Percentiles rank a stretch among this genome's conserved stretches.
Evolutionary conservation across 805 yeast species (phyloP).

Genomic region (Saccharomycopsis selenospora): DNA sequence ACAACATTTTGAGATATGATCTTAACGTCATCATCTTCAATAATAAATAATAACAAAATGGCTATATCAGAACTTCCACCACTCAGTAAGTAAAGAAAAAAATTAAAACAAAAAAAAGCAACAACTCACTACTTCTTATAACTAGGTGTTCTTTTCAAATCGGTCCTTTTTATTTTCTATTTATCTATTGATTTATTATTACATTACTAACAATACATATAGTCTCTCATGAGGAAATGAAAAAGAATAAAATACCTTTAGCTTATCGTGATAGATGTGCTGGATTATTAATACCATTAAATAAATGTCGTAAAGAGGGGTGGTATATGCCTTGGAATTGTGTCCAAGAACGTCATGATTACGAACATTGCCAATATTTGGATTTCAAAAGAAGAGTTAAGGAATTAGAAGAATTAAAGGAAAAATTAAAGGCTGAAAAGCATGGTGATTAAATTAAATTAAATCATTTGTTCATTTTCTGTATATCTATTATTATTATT

Average conservation of each 20-base stretch:
- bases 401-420: slow-evolving; percentile 53
- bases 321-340: slow-evolving; percentile 65
- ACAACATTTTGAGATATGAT: no score
- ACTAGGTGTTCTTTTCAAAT: no score
- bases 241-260: slow-evolving; percentile 67
- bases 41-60: slow-evolving; percentile 24
- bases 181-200: no score
- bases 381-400: slow-evolving; percentile 76
- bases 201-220: slow-evolving; percentile 7
- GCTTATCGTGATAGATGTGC: slow-evolving; percentile 84
- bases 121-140: no score
- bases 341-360: slow-evolving; percentile 68
- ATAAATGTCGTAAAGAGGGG: slow-evolving; percentile 53
- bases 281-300: slow-evolving; percentile 48
- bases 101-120: no score
- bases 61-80: slow-evolving; percentile 35
- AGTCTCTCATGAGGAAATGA: slow-evolving; percentile 83
- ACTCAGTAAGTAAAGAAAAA: slow-evolving; percentile 37
- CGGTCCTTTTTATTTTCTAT: no score
- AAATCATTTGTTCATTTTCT: no score
- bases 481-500: no score
- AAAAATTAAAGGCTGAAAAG: not conserved
- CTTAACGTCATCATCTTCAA: no score
- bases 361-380: slow-evolving; percentile 79
- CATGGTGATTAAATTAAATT: no score